Evolutionary conservation across 2,329 filamentous ascomycete species (phyloP).

Genomic region (Nothophaeocryptopus gaeumannii): DNA sequence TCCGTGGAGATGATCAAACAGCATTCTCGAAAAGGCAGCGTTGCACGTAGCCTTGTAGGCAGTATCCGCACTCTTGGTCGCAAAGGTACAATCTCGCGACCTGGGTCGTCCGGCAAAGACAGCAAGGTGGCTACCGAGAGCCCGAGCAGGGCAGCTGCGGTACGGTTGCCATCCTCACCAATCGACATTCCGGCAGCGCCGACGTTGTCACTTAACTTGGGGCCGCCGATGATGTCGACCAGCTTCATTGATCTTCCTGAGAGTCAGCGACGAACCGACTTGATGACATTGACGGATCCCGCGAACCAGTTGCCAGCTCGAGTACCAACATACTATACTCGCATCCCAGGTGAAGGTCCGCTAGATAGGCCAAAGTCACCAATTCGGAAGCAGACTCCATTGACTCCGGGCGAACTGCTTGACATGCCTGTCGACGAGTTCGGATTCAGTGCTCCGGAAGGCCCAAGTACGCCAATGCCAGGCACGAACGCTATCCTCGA

Average conservation of each 20-base stretch:
- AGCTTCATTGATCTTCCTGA: conserved; percentile 15
- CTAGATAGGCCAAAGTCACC: not conserved
- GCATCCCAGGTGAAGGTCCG: conserved; percentile 11
- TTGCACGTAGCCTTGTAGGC: conserved; percentile 26
- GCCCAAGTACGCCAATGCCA: conserved; percentile 24
- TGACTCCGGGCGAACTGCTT: conserved; percentile 10
- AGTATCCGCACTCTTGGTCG: conserved; percentile 24
- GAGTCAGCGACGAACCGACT: conserved; percentile 7
- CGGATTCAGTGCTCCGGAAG: conserved; percentile 6
- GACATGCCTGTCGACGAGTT: conserved; percentile 13
- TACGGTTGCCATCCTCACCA: conserved; percentile 27
- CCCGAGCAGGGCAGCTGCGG: conserved; percentile 11
- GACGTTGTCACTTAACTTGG: conserved; percentile 27
- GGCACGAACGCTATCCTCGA: conserved; percentile 19
- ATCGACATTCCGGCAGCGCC: conserved; percentile 27
- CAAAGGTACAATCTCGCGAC: conserved; percentile 14
- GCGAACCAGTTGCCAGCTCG: conserved; percentile 3
- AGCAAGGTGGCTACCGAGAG: conserved; percentile 4
- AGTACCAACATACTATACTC: conserved; percentile 15
- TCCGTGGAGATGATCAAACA: conserved; percentile 9
- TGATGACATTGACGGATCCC: conserved; percentile 14
- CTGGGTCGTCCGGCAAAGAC: conserved; percentile 5
- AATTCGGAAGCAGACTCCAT: not conserved
- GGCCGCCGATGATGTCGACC: conserved; percentile 20
- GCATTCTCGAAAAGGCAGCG: conserved; percentile 20